These are phyloP conservation scores for Bocquillonia castaneifolia DNA, from an alignment of 441 rosid species.

Conservation along the genomic window DNA sequence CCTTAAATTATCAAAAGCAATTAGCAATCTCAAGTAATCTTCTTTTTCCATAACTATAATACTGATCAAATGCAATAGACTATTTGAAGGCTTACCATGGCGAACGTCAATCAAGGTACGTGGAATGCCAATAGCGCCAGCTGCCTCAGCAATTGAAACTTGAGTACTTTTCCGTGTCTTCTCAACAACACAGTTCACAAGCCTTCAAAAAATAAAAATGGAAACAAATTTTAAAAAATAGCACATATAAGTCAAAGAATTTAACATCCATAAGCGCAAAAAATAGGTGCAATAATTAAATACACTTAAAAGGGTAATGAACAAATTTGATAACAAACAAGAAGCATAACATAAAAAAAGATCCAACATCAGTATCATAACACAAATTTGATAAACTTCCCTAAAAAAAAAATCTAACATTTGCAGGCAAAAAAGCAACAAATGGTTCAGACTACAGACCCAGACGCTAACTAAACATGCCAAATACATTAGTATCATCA, in stretches of 20 bases:
- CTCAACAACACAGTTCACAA: constrained; percentile 85
- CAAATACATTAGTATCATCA: background rate
- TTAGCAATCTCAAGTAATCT: background rate
- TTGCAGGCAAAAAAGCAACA: background rate
- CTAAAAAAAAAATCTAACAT: too few species aligned
- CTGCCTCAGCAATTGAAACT: constrained; percentile 84
- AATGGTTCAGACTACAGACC: background rate
- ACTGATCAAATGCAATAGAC: background rate
- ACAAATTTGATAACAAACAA: background rate
- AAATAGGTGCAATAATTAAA: background rate
- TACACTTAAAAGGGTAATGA: background rate
- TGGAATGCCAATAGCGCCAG: constrained; percentile 73
- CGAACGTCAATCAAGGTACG: constrained; percentile 84
- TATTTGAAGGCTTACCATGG: constrained; percentile 54
- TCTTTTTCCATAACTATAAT: background rate
- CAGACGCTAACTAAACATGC: background rate
- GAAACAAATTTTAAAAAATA: too few species aligned
- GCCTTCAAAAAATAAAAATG: constrained; percentile 46
- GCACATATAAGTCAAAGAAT: background rate
- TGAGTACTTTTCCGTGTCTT: constrained; percentile 63
- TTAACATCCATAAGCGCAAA: background rate
- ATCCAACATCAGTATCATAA: too few species aligned
- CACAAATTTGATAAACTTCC: too few species aligned
- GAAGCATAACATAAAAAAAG: background rate
- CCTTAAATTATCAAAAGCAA: background rate